phyloP scores from a whole-genome alignment of 768 basidiomycete genomes.

The Punctularia strigosozonata region DNA sequence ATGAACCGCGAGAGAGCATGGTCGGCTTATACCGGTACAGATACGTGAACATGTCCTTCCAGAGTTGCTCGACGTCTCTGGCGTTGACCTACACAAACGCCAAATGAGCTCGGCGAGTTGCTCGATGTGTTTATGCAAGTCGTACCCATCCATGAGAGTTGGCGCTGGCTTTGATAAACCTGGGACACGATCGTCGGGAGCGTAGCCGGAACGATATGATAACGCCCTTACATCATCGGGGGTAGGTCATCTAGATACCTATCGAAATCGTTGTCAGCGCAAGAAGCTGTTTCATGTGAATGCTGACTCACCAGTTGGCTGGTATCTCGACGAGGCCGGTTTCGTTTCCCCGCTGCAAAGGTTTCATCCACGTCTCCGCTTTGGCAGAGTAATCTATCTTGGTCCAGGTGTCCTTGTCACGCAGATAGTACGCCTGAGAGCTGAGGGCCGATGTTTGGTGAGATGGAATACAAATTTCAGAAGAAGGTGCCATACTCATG shows the following conservation, averaged over 20 bases:
- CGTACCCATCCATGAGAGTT: conserved; percentile 66
- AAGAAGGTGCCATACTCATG: conserved; percentile 27
- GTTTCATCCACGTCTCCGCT: conserved; percentile 67
- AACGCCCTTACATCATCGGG: conserved; percentile 46
- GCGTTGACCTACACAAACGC: conserved; percentile 38
- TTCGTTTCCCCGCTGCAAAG: conserved; percentile 47
- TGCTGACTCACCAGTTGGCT: conserved; percentile 45
- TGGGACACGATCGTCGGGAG: conserved; percentile 11
- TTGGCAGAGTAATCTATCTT: conserved; percentile 53
- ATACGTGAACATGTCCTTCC: conserved; percentile 68
- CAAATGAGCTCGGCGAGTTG: not conserved
- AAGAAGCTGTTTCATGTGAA: not conserved
- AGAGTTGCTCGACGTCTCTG: conserved; percentile 55
- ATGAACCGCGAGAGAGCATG: not conserved
- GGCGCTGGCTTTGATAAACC: conserved; percentile 57
- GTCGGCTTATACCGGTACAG: conserved; percentile 47
- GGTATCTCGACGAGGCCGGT: conserved; percentile 57
- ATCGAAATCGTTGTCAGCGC: not conserved
- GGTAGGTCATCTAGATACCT: conserved; percentile 67
- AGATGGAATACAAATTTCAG: not conserved
- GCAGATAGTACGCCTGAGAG: conserved; percentile 56
- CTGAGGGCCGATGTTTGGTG: conserved; percentile 19
- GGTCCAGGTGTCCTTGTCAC: conserved; percentile 60
- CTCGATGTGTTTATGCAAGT: not conserved
- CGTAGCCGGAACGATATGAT: conserved; percentile 2